Conservation (phyloP, 2,329 filamentous ascomycete species). For the Canariomyces notabilis region DNA sequence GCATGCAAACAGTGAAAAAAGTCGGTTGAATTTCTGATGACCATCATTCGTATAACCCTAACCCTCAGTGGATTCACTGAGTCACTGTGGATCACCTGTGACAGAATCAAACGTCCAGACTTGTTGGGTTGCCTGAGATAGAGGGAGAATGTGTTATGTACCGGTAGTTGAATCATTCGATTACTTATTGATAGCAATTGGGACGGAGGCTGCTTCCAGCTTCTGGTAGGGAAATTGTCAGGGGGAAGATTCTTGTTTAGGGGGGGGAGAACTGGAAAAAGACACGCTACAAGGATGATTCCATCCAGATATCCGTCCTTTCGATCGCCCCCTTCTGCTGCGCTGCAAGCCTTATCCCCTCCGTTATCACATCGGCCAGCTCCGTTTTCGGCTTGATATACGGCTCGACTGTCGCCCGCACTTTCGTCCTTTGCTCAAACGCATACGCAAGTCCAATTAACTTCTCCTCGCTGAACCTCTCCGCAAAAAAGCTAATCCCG, state of each 20-base stretch:
- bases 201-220: too few species aligned
- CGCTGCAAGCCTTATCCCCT: neutral
- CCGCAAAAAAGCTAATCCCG: conserved; percentile 59
- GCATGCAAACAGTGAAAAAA: neutral
- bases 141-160: too few species aligned
- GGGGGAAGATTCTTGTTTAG: too few species aligned
- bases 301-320: neutral
- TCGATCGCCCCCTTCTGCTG: neutral
- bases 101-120: too few species aligned
- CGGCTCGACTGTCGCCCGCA: conserved; percentile 27
- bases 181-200: too few species aligned
- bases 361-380: conserved; percentile 22
- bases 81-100: too few species aligned
- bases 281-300: neutral
- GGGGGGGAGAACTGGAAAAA: too few species aligned
- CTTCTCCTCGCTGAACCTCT: conserved; percentile 54
- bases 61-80: too few species aligned
- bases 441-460: conserved; percentile 63
- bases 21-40: neutral
- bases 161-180: too few species aligned
- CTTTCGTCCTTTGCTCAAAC: conserved; percentile 55
- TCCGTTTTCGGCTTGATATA: conserved; percentile 30
- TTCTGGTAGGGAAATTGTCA: too few species aligned
- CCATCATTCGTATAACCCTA: neutral
- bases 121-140: too few species aligned